Conservation (phyloP, 305 asterid species). For the Solanum chacoense region DNA sequence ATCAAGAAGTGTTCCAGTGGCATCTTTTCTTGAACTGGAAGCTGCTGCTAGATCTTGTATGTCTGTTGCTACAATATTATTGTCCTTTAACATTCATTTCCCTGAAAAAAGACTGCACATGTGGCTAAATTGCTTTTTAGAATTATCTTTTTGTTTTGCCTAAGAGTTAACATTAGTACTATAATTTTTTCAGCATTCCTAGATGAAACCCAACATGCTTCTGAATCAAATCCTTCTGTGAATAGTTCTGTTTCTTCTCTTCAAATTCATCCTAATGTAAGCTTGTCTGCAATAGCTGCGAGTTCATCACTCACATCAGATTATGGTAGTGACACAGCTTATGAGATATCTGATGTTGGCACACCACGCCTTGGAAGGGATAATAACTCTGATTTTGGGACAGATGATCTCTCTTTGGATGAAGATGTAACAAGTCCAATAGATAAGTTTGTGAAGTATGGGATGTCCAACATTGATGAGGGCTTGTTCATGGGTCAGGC, state of each 20-base stretch:
- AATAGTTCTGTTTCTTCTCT: conserved; percentile 33
- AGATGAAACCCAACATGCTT: conserved; percentile 52
- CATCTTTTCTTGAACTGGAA: conserved; percentile 95
- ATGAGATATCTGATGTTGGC: conserved; percentile 83
- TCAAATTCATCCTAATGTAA: conserved; percentile 38
- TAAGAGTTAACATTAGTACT: background rate
- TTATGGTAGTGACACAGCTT: conserved; percentile 83
- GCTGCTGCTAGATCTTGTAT: conserved; percentile 93
- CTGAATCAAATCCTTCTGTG: conserved; percentile 33
- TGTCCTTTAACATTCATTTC: background rate
- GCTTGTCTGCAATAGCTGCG: conserved; percentile 35
- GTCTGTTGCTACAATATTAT: conserved; percentile 14
- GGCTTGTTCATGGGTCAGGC: conserved; percentile 96
- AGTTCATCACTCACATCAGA: conserved; percentile 70
- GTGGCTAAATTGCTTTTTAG: background rate
- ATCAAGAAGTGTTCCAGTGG: conserved; percentile 73
- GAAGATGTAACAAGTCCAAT: conserved; percentile 65
- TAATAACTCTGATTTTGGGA: conserved; percentile 70
- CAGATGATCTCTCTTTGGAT: conserved; percentile 56
- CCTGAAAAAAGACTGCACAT: conserved; percentile 1
- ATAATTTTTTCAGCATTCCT: conserved; percentile 62
- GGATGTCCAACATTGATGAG: conserved; percentile 88
- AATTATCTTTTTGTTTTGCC: background rate
- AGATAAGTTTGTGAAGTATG: conserved; percentile 85
- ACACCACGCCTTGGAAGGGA: conserved; percentile 68